A percentile compares a stretch with the other conserved stretches of the same genome.
phyloP scores from a whole-genome alignment of 1,284 basidiomycete species.

The Trichosporon sp. region DNA sequence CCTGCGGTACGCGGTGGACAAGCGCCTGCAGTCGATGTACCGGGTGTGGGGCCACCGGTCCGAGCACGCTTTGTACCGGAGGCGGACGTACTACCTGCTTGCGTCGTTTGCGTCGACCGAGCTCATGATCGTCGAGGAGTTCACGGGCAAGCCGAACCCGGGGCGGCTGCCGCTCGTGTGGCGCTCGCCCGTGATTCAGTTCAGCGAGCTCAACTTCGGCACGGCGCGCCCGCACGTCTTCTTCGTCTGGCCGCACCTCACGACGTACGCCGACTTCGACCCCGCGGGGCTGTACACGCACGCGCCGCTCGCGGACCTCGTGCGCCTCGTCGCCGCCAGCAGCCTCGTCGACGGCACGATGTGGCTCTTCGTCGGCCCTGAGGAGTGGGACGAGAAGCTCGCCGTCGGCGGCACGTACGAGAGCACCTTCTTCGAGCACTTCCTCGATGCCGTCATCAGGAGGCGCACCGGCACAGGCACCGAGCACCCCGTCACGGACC shows the following conservation, averaged over 20 bases:
- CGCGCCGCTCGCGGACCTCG: background rate
- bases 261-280: background rate
- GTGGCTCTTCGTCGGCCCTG: background rate
- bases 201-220: background rate
- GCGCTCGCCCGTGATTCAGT: background rate
- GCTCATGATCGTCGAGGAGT: background rate
- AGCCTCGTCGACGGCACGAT: background rate
- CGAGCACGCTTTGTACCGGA: background rate
- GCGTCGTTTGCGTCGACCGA: background rate
- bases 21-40: background rate
- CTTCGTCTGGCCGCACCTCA: background rate
- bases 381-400: background rate
- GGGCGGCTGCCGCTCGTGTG: background rate
- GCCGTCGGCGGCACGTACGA: background rate
- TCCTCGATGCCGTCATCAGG: background rate
- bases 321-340: background rate
- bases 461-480: background rate
- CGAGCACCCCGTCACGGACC: background rate
- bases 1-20: background rate
- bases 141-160: background rate
- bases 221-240: background rate
- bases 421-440: background rate
- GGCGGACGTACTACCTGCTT: background rate
- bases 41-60: background rate
- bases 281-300: background rate